Conservation (phyloP, 148 eudicot species). For the Silene uniflora region DNA sequence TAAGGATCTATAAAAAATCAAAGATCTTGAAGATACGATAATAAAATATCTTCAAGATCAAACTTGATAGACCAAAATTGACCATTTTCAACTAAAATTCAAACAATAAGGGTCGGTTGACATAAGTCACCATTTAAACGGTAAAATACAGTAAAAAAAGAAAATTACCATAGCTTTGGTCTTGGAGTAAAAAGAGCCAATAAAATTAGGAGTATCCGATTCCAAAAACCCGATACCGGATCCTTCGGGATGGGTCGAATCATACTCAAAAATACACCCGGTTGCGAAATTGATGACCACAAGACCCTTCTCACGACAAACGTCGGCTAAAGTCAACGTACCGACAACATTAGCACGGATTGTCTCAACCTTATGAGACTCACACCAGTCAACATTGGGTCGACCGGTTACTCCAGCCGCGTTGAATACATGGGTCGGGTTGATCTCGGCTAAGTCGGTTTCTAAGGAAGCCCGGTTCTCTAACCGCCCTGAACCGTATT, state of each 20-base stretch:
- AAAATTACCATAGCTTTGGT: conserved; percentile 81
- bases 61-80: not conserved
- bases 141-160: too few species aligned
- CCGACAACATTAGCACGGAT: conserved; percentile 77
- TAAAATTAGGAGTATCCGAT: conserved; percentile 66
- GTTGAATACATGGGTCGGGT: conserved; percentile 81
- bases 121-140: too few species aligned
- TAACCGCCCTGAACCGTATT: conserved; percentile 66
- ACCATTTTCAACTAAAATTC: not conserved
- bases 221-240: conserved; percentile 84
- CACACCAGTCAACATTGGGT: conserved; percentile 90
- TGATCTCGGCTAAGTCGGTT: conserved; percentile 39
- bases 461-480: conserved; percentile 52
- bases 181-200: conserved; percentile 81
- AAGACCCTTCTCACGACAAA: conserved; percentile 52
- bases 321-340: conserved; percentile 71
- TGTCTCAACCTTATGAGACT: conserved; percentile 72
- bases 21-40: not conserved
- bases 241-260: conserved; percentile 47
- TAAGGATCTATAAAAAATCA: too few species aligned
- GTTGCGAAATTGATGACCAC: conserved; percentile 68
- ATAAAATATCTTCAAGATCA: not conserved
- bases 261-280: conserved; percentile 86
- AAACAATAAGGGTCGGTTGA: too few species aligned
- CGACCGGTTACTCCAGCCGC: conserved; percentile 94